Conservation (phyloP, 192 early-diverging fungal species). For the Coemansia reversa region DNA sequence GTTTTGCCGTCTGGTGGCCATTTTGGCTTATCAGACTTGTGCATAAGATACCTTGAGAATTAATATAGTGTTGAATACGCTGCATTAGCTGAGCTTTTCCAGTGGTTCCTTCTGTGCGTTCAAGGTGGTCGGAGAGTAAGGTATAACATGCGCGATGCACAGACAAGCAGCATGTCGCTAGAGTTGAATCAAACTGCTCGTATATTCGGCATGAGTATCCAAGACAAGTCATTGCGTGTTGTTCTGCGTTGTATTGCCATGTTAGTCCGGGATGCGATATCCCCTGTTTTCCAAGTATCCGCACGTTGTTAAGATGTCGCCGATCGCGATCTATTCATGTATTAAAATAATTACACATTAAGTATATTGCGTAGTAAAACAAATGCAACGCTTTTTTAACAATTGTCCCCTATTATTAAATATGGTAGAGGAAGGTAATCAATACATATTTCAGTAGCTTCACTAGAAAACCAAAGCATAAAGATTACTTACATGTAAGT, state of each 20-base stretch:
- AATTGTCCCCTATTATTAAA: too few relatives aligned
- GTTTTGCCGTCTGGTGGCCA: neutral
- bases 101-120: conserved; percentile 27
- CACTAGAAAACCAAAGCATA: too few relatives aligned
- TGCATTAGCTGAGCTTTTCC: conserved; percentile 22
- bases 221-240: conserved; percentile 43
- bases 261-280: conserved; percentile 51
- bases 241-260: conserved; percentile 37
- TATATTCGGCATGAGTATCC: conserved; percentile 41
- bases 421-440: too few relatives aligned
- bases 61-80: conserved; percentile 19
- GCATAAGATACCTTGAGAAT: conserved; percentile 22
- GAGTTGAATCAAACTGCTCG: conserved; percentile 19
- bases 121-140: conserved; percentile 27
- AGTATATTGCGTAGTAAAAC: too few relatives aligned
- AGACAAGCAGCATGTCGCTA: conserved; percentile 28
- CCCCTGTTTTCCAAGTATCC: conserved; percentile 37
- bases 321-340: conserved; percentile 33
- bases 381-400: too few relatives aligned
- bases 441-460: too few relatives aligned
- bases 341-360: too few relatives aligned
- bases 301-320: conserved; percentile 34
- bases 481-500: conserved; percentile 34
- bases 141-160: conserved; percentile 51
- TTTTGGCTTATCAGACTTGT: neutral